Base-by-base conservation (phyloP, 2,329 filamentous ascomycete species). In the Tolypocladium amazonense region DNA sequence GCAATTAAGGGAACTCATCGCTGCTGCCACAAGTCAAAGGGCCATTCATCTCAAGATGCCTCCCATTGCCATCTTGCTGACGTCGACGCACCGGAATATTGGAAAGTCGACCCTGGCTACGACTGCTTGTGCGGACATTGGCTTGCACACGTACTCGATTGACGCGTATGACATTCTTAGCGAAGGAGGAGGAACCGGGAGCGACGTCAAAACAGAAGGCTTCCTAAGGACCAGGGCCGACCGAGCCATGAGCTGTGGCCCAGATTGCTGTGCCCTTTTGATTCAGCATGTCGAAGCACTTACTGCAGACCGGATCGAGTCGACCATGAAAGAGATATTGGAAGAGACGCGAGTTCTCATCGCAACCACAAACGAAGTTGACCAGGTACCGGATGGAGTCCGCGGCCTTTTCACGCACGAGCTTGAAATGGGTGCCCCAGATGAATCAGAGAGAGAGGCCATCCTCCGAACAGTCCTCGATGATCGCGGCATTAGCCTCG, bases 401-500 rank as follows among this genome's bases (percentile, higher is more conserved):
- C 85, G 94, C 58, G 91, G 91, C 14, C 79, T 97, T 3, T 97
- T 99, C 72, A 96, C 92, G 0, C 93, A 99, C 68, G 94, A 99
- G 73, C 81, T 99, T 50, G 93, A 97, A 69, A 91, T 99, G 84
- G 85, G 80, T 53, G 94, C 94, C 0, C 94, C 94, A 0, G 92
- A 97, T 66, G 94, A 99, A 71, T 86, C 86, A 33, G 93, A 97
- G 73, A 82, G 94, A 75, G 92, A 96, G 75, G 89, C 88, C 2
- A 94, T 97, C 55, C 76, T 99, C 11, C 84, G 84, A 57, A 87
- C 86, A 61, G 89, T 95, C 41, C 83, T 97, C 39, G 83, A 89
- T 39, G 87, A 91, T 61, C 84, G 86, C 35, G 87, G 89, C 2
- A 81, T 96, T 27, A 82, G 84, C n/a, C 76, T 97, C 2, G 89